Evolutionary conservation across 2,329 filamentous ascomycete genomes (phyloP), one percentile per base, ranked within the genome.

Genomic region (Epichloe hybrida): DNA sequence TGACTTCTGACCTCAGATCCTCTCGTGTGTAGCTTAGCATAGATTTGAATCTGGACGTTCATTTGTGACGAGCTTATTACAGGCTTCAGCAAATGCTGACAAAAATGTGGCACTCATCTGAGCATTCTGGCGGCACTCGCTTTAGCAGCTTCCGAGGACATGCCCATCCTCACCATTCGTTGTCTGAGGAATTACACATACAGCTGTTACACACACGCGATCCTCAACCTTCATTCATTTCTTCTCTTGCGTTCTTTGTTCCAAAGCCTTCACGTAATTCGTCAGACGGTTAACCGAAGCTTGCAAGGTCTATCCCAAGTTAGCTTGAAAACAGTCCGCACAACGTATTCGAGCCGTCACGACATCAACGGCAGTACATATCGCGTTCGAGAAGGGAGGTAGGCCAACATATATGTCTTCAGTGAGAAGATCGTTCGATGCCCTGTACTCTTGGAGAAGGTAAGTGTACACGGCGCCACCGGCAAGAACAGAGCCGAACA

Each of bases 381-480:
- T 21, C 15, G 46, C 31, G 40, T 11, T 36, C 5, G 38, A 23
- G 13, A 46, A 5, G 27, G 27, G 27, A 17, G 31, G 12, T 13
- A n/a, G 23, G 84, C 88, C 69, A 79, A 96, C 91, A 70, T 91
- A 91, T 67, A 97, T 95, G 70, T 97, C 91, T 71, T 95, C 89
- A 54, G 84, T 91, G 69, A 97, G 74, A 63, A 96, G 78, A 71
- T 95, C 87, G 72, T 96, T 97, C 59, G 88, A 87, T 42, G 89
- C 76, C 72, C 89, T 88, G 75, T 96, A 97, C 69, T 97, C 90
- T 66, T 91, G 82, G 60, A 97, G 72, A 58, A 95, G 80, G 68
- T 97, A 97, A 67, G 88, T 89, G 73, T 96, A 97, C 60, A 94
- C 85, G 52, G 81, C 84, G 49, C 78, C 79, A 61, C 88, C 89